phyloP scores from a whole-genome alignment of 805 yeast species.

The Ogataea minuta region DNA sequence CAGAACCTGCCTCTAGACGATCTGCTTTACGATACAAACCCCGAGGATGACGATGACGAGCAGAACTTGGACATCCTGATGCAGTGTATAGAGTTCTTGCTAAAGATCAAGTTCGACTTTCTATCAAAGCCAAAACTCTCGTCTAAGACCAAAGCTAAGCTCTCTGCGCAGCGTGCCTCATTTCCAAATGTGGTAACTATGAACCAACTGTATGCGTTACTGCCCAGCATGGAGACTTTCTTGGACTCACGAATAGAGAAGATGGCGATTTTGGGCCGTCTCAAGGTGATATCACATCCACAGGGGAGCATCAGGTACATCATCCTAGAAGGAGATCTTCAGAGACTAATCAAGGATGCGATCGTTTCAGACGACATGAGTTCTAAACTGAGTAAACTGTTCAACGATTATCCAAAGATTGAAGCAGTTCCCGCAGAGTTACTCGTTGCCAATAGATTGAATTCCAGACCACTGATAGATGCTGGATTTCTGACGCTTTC shows the following conservation, averaged over 20 bases:
- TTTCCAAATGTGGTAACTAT: constrained; percentile 42
- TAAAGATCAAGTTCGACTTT: constrained; percentile 22
- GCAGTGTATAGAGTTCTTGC: constrained; percentile 20
- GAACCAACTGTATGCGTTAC: constrained; percentile 50
- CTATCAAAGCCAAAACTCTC: constrained; percentile 26
- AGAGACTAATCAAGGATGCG: constrained; percentile 11
- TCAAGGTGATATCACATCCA: constrained; percentile 30
- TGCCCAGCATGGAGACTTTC: constrained; percentile 45
- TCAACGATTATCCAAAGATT: constrained; percentile 23
- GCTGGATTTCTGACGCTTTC: constrained; percentile 45
- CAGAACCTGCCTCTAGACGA: constrained; percentile 7
- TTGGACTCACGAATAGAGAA: constrained; percentile 47
- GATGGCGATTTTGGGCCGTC: constrained; percentile 35
- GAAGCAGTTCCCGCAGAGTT: constrained; percentile 28
- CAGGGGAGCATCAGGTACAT: constrained; percentile 24
- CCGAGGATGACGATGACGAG: constrained; percentile 18
- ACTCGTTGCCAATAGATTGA: constrained; percentile 19
- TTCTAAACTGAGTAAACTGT: constrained; percentile 17
- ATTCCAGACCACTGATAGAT: constrained; percentile 35
- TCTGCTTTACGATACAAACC: constrained; percentile 10
- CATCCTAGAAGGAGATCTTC: constrained; percentile 26
- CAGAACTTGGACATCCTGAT: constrained; percentile 16
- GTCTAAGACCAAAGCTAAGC: constrained; percentile 20
- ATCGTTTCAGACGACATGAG: not conserved
- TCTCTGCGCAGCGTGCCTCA: constrained; percentile 16